Percentiles rank a stretch among this genome's conserved stretches.
These are phyloP conservation scores for Sanguinoderma infundibulare DNA, from an alignment of 1,284 basidiomycete genomes.

Conservation along the genomic window DNA sequence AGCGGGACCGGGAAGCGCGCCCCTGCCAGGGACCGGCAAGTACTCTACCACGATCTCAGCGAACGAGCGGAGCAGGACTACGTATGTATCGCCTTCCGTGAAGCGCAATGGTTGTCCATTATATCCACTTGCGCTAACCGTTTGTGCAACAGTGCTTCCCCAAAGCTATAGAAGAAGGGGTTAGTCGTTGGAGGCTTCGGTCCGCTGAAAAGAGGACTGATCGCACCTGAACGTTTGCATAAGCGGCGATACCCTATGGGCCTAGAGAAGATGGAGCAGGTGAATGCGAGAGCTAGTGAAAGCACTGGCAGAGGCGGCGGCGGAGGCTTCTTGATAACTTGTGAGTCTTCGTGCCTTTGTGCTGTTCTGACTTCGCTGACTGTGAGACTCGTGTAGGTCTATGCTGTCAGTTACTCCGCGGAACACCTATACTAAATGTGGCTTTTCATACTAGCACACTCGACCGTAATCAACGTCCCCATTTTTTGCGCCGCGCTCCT, in stretches of 20 bases:
- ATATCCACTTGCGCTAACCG: too few species aligned
- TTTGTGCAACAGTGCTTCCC: too few species aligned
- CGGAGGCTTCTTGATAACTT: conserved; percentile 2
- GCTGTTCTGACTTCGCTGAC: not conserved
- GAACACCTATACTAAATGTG: not conserved
- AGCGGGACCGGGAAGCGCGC: too few species aligned
- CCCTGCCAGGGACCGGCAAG: too few species aligned
- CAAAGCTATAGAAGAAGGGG: conserved; percentile 27
- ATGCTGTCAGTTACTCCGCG: not conserved
- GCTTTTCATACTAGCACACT: too few species aligned
- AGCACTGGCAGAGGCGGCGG: conserved; percentile 28
- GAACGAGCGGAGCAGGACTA: not conserved
- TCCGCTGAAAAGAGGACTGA: conserved; percentile 58
- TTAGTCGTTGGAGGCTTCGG: conserved; percentile 43
- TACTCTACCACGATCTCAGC: not conserved
- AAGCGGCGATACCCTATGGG: conserved; percentile 50
- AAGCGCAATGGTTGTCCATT: not conserved
- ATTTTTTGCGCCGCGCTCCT: too few species aligned
- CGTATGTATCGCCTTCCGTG: not conserved
- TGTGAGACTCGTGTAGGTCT: not conserved
- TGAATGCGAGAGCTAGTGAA: conserved; percentile 35
- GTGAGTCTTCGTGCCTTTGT: not conserved
- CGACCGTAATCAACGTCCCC: too few species aligned
- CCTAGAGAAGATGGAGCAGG: conserved; percentile 35
- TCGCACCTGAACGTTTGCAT: conserved; percentile 63